Evolutionary conservation across 2,329 filamentous ascomycete species (phyloP).

Genomic region (Karstenula rhodostoma): DNA sequence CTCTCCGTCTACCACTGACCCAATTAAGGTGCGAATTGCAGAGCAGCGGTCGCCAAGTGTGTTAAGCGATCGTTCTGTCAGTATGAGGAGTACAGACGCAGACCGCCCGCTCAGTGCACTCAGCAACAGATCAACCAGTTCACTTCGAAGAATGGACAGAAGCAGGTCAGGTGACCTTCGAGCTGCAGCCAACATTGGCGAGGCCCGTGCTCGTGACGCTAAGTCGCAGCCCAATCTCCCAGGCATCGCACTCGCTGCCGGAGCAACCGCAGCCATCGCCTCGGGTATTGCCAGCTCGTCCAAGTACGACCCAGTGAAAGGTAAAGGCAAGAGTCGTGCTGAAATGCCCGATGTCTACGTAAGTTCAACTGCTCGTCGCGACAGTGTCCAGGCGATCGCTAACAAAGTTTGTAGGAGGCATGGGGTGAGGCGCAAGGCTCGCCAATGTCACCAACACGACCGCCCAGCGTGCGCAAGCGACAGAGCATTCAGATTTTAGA

Average conservation of each 20-base stretch:
- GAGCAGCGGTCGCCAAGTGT: constrained; percentile 51
- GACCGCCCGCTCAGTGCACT: constrained; percentile 69
- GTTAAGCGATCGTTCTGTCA: constrained; percentile 55
- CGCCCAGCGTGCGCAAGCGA: constrained; percentile 93
- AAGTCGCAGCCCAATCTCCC: constrained; percentile 42
- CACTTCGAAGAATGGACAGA: constrained; percentile 73
- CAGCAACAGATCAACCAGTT: constrained; percentile 68
- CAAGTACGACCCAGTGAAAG: constrained; percentile 77
- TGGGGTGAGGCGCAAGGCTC: constrained; percentile 90
- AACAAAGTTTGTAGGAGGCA: constrained; percentile 73
- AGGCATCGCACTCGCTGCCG: constrained; percentile 43
- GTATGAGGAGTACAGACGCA: constrained; percentile 53
- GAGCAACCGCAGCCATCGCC: constrained; percentile 49
- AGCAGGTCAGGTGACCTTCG: constrained; percentile 79
- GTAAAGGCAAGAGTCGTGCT: constrained; percentile 84
- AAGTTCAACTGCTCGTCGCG: constrained; percentile 58
- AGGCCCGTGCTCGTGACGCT: constrained; percentile 51
- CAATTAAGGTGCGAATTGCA: constrained; percentile 45
- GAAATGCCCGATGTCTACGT: constrained; percentile 92
- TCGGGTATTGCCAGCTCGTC: constrained; percentile 60
- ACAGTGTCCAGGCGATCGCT: constrained; percentile 28
- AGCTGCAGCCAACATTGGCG: constrained; percentile 69
- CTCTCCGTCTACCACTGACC: constrained; percentile 45
- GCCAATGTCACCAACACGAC: constrained; percentile 89
- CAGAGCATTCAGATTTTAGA: constrained; percentile 97